phyloP scores from a whole-genome alignment of 1,284 basidiomycete species.

The Agaricales sp. region DNA sequence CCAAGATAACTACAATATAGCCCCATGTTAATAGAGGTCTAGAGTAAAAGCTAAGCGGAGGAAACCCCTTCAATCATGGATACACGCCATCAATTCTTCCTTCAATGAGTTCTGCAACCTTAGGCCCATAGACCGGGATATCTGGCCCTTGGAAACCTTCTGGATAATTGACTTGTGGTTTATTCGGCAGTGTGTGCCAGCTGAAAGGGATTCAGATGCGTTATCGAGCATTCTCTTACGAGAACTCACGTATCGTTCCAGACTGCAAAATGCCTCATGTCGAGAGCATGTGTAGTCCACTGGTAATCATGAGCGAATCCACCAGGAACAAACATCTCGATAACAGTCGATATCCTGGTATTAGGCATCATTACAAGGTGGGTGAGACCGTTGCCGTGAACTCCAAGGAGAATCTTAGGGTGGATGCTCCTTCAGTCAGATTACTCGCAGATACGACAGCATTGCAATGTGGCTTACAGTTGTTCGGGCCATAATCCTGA shows the following conservation, averaged over 20 bases:
- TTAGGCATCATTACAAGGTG: constrained; percentile 72
- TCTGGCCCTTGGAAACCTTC: constrained; percentile 64
- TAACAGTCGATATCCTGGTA: constrained; percentile 54
- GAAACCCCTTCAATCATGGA: neutral
- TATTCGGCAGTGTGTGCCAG: constrained; percentile 38
- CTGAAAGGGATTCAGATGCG: neutral
- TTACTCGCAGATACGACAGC: neutral
- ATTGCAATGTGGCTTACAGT: constrained; percentile 39
- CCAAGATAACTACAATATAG: constrained; percentile 1
- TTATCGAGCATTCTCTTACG: neutral
- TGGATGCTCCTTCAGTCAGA: no score
- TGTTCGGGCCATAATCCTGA: constrained; percentile 49
- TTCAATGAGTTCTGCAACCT: constrained; percentile 46
- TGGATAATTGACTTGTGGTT: constrained; percentile 52
- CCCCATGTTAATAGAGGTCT: neutral
- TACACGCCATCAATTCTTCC: constrained; percentile 22
- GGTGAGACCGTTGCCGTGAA: constrained; percentile 76
- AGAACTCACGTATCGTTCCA: constrained; percentile 63
- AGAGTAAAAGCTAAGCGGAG: neutral
- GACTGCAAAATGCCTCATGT: constrained; percentile 66
- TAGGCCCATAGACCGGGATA: constrained; percentile 59
- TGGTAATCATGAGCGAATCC: constrained; percentile 81
- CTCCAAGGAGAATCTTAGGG: constrained; percentile 63
- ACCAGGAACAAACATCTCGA: constrained; percentile 72
- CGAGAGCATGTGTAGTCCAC: constrained; percentile 61